These are phyloP conservation scores for Paratinospora sagittata DNA, from an alignment of 164 flowering plant species.

Conservation along the genomic window DNA sequence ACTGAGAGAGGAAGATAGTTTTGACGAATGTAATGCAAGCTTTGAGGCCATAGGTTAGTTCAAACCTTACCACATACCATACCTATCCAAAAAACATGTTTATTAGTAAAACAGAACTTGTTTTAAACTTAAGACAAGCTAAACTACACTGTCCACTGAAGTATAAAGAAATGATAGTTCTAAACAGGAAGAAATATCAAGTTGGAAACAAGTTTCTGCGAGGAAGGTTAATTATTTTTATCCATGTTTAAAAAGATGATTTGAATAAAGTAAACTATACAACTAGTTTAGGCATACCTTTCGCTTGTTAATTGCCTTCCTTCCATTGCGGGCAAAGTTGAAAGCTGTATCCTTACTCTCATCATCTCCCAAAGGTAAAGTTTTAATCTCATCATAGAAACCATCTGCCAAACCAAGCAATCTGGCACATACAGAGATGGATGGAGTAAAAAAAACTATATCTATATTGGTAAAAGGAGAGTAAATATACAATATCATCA, in stretches of 20 bases:
- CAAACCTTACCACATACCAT: no score
- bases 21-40: no score
- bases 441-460: not conserved
- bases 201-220: no score
- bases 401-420: slow-evolving; percentile 61
- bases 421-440: slow-evolving; percentile 33
- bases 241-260: no score
- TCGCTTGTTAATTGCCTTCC: slow-evolving; percentile 46
- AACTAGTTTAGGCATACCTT: slow-evolving; percentile 42
- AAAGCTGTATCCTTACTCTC: slow-evolving; percentile 17
- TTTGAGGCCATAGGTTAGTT: no score
- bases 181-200: no score
- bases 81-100: no score
- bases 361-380: slow-evolving; percentile 46
- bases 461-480: not conserved
- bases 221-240: no score
- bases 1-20: no score
- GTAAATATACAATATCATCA: not conserved
- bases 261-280: not conserved
- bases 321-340: slow-evolving; percentile 20
- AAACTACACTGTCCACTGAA: not conserved
- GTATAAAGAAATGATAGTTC: no score
- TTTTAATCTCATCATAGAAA: slow-evolving; percentile 63
- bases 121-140: not conserved
- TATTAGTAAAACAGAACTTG: no score